Conservation (phyloP, 306 rosid species). For the Neltuma alba region DNA sequence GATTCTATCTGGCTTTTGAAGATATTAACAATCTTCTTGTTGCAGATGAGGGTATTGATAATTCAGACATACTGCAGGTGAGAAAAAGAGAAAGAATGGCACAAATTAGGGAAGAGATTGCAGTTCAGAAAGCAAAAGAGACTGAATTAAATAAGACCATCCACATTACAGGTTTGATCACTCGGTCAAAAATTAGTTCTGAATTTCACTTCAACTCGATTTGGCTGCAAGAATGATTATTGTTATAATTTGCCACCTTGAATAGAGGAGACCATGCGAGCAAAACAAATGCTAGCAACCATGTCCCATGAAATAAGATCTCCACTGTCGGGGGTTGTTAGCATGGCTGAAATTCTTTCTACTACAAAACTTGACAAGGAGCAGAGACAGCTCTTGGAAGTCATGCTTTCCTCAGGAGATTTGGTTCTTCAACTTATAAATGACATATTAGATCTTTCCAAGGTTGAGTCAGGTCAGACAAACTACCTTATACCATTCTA, state of each 20-base stretch:
- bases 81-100: conserved; percentile 95
- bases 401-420: conserved; percentile 93
- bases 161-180: conserved; percentile 80
- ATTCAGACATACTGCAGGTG: conserved; percentile 53
- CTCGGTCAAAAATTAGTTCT: conserved; percentile 17
- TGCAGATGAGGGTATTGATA: not conserved
- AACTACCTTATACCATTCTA: conserved; percentile 21
- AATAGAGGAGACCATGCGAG: conserved; percentile 95
- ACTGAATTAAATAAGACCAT: conserved; percentile 90
- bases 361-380: conserved; percentile 81
- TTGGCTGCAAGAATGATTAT: conserved; percentile 26
- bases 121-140: conserved; percentile 94
- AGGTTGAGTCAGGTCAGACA: conserved; percentile 87
- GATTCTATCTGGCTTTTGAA: not conserved
- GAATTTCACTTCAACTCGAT: conserved; percentile 23
- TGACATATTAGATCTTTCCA: conserved; percentile 95
- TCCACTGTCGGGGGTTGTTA: conserved; percentile 87
- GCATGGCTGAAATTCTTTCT: conserved; percentile 94
- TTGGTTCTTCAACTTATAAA: conserved; percentile 95
- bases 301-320: conserved; percentile 99
- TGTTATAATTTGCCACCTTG: conserved; percentile 9
- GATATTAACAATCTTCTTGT: conserved; percentile 10
- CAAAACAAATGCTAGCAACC: conserved; percentile 96
- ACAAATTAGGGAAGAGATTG: conserved; percentile 82
- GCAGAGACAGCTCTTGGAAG: conserved; percentile 79